Percentiles rank a stretch among this genome's conserved stretches.
Evolutionary conservation across 306 rosid genomes (phyloP).

Genomic region (Dalbergia cochinchinensis): DNA sequence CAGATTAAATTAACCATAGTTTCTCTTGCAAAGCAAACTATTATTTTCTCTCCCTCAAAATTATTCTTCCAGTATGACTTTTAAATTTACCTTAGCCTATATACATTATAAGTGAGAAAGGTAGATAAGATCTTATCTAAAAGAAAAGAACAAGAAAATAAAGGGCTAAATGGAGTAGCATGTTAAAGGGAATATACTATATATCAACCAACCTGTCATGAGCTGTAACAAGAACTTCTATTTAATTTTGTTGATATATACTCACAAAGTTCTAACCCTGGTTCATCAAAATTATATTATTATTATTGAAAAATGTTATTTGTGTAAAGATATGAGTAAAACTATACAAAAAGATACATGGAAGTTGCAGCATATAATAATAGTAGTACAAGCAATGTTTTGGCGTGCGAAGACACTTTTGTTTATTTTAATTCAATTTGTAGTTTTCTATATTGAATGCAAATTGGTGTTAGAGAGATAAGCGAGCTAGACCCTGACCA

Average conservation of each 20-base stretch:
- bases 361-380: conserved; percentile 1
- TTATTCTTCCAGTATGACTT: background rate
- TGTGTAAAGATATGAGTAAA: background rate
- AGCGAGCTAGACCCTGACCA: background rate
- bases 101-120: conserved; percentile 1
- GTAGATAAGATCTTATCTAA: background rate
- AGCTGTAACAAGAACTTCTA: conserved; percentile 20
- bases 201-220: background rate
- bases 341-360: background rate
- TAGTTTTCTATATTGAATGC: background rate
- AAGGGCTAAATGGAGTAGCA: background rate
- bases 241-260: background rate
- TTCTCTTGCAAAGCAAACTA: background rate
- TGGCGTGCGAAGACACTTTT: background rate
- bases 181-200: conserved; percentile 38
- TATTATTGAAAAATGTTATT: background rate
- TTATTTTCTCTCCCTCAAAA: background rate
- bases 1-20: no score
- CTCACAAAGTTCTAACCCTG: background rate
- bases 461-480: conserved; percentile 28
- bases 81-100: background rate
- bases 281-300: conserved; percentile 3
- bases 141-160: background rate
- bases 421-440: background rate
- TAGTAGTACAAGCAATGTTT: background rate